Evolutionary conservation across 345 rosid genomes (phyloP).

Genomic region (Syzygium oleosum): DNA sequence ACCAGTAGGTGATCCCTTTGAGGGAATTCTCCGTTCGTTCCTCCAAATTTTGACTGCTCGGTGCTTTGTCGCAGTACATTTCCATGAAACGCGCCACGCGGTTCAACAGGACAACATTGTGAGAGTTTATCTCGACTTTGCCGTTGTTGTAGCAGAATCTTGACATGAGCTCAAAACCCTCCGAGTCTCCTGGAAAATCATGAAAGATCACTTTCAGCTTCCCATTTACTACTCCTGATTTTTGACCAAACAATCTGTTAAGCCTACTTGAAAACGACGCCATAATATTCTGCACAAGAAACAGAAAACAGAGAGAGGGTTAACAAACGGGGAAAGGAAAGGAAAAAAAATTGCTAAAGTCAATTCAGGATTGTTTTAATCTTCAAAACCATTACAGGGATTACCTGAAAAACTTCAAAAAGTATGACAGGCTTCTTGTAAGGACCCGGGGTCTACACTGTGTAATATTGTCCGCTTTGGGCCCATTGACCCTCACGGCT

Average conservation of each 20-base stretch:
- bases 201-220: constrained; percentile 34
- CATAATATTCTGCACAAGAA: constrained; percentile 20
- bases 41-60: constrained; percentile 1
- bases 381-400: neutral
- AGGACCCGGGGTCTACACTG: too few relatives aligned
- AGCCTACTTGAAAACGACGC: constrained; percentile 32
- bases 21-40: constrained; percentile 23
- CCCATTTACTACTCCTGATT: neutral
- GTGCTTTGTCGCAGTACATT: constrained; percentile 14
- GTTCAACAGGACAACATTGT: constrained; percentile 24
- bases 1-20: constrained; percentile 33
- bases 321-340: neutral
- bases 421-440: neutral
- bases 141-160: constrained; percentile 43
- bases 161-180: constrained; percentile 46
- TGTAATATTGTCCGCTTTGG: too few relatives aligned
- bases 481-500: too few relatives aligned
- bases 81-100: constrained; percentile 39
- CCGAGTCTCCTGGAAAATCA: constrained; percentile 44
- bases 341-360: neutral
- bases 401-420: neutral
- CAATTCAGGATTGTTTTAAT: neutral
- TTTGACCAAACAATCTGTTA: constrained; percentile 14
- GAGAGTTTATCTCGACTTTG: constrained; percentile 16
- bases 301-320: neutral